A percentile compares a stretch with the other conserved stretches of the same genome.
These are phyloP conservation scores for Ceratocystis papillata DNA, from an alignment of 2,329 filamentous ascomycete species.

Conservation along the genomic window DNA sequence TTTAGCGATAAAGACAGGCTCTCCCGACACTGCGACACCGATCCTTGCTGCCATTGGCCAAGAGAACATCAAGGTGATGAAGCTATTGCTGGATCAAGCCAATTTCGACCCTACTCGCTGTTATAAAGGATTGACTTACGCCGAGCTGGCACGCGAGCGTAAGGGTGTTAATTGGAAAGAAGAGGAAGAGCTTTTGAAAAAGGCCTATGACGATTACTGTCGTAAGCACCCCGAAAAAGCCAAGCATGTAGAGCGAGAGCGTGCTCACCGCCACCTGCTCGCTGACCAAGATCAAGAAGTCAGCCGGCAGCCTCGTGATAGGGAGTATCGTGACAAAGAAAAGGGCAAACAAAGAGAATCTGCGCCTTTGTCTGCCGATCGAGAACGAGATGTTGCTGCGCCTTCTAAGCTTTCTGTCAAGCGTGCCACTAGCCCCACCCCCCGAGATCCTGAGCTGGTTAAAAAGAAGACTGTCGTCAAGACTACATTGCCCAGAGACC, in stretches of 20 bases:
- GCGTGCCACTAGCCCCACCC: constrained; percentile 16
- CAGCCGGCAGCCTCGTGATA: constrained; percentile 27
- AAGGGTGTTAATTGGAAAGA: constrained; percentile 83
- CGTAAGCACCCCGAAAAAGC: constrained; percentile 40
- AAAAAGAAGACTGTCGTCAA: constrained; percentile 34
- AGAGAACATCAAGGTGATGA: constrained; percentile 72
- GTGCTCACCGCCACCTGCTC: constrained; percentile 21
- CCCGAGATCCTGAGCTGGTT: constrained; percentile 14
- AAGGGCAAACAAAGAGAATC: neutral
- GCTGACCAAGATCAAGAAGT: constrained; percentile 11
- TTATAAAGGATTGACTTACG: constrained; percentile 69
- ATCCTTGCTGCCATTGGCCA: constrained; percentile 91
- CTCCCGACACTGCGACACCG: constrained; percentile 69
- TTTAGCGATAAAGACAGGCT: constrained; percentile 47
- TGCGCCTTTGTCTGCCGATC: constrained; percentile 29
- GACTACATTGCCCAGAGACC: constrained; percentile 36
- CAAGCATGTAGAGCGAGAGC: constrained; percentile 40
- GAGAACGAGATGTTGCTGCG: constrained; percentile 35
- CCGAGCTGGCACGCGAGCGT: constrained; percentile 72
- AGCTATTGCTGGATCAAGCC: constrained; percentile 64
- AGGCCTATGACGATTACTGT: constrained; percentile 57
- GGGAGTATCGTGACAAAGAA: constrained; percentile 29
- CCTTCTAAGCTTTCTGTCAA: constrained; percentile 34
- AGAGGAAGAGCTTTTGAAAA: constrained; percentile 70
- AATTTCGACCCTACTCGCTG: constrained; percentile 72